These are phyloP conservation scores for Beauveria australis DNA, from an alignment of 2,329 filamentous ascomycete species.

Conservation along the genomic window DNA sequence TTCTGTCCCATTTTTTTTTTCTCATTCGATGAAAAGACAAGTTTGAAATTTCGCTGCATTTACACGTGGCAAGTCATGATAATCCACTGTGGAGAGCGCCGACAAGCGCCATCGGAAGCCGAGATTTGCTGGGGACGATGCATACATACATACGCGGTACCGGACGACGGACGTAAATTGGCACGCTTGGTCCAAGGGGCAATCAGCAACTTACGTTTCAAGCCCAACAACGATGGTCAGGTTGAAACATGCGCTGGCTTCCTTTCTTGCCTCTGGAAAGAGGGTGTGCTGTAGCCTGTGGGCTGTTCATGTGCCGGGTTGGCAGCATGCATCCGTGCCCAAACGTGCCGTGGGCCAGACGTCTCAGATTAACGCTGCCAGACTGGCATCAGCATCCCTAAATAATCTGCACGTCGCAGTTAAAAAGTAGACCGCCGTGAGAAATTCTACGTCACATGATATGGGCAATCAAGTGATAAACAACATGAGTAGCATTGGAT, in stretches of 20 bases:
- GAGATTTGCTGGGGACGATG: not conserved
- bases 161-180: no score
- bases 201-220: not conserved
- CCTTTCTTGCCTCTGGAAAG: not conserved
- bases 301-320: not conserved
- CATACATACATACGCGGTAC: no score
- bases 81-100: constrained; percentile 1
- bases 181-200: not conserved
- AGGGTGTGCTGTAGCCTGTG: not conserved
- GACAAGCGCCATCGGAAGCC: constrained; percentile 4
- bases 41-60: no score
- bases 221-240: not conserved
- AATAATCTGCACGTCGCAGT: not conserved
- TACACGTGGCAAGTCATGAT: no score
- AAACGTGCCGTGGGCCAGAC: not conserved
- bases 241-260: not conserved
- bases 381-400: not conserved
- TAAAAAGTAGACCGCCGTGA: not conserved
- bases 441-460: not conserved
- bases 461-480: no score
- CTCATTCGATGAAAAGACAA: not conserved
- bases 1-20: not conserved
- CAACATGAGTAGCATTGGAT: not conserved
- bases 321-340: constrained; percentile 4
- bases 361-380: constrained; percentile 2